These are phyloP conservation scores for Plicaturopsis crispa DNA, from an alignment of 768 basidiomycete genomes.

Conservation along the genomic window DNA sequence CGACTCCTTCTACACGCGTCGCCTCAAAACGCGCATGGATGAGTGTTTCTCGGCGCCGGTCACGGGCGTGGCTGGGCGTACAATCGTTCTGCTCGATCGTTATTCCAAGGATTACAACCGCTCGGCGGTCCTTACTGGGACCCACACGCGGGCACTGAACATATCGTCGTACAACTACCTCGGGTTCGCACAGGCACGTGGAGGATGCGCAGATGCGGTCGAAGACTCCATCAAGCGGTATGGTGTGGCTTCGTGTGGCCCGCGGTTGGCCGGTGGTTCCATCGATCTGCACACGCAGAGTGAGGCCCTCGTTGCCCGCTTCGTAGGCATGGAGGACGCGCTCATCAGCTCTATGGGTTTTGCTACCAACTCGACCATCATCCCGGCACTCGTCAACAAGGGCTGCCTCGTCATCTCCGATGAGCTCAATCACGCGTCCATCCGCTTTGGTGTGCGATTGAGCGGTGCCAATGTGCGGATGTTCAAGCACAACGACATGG, in stretches of 20 bases:
- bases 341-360: slow-evolving; percentile 95
- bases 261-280: slow-evolving; percentile 80
- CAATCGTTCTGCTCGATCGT: slow-evolving; percentile 81
- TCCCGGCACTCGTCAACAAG: slow-evolving; percentile 85
- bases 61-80: slow-evolving; percentile 93
- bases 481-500: slow-evolving; percentile 98
- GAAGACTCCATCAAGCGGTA: slow-evolving; percentile 77
- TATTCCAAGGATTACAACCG: slow-evolving; percentile 75
- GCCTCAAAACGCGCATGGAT: slow-evolving; percentile 89
- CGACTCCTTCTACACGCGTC: slow-evolving; percentile 97
- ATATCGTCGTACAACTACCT: slow-evolving; percentile 99
- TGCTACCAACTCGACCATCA: slow-evolving; percentile 88
- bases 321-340: slow-evolving; percentile 86
- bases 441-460: slow-evolving; percentile 85
- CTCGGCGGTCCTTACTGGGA: slow-evolving; percentile 71
- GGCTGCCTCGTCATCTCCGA: slow-evolving; percentile 95
- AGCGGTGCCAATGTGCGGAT: slow-evolving; percentile 84
- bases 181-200: slow-evolving; percentile 90
- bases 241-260: slow-evolving; percentile 70
- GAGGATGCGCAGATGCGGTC: slow-evolving; percentile 92
- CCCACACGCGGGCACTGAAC: slow-evolving; percentile 83
- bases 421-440: slow-evolving; percentile 93
- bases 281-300: slow-evolving; percentile 74
- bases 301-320: slow-evolving; percentile 85
- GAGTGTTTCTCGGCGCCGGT: slow-evolving; percentile 92